A percentile compares a stretch with the other conserved stretches of the same genome.
These are phyloP conservation scores for Fusarium sp. DNA, from an alignment of 2,329 filamentous ascomycete genomes.

Conservation along the genomic window DNA sequence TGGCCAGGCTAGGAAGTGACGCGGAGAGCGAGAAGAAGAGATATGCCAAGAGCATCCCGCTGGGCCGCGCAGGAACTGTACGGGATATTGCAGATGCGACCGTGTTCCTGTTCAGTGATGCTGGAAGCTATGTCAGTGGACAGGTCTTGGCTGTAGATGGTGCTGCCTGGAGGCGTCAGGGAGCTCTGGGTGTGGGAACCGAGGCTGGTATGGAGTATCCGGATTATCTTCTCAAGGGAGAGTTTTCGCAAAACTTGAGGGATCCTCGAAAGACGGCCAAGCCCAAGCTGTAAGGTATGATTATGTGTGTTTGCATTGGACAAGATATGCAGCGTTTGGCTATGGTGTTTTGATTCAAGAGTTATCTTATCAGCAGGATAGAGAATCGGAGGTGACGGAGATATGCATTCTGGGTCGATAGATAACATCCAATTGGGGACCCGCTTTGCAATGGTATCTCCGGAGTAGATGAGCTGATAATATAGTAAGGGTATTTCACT, in stretches of 20 bases:
- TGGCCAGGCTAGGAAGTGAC: conserved; percentile 68
- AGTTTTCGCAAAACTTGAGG: conserved; percentile 51
- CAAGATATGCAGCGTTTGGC: neutral
- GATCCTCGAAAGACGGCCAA: conserved; percentile 50
- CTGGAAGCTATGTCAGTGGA: conserved; percentile 87
- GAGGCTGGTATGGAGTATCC: conserved; percentile 64
- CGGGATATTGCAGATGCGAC: conserved; percentile 94
- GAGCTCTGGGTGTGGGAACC: conserved; percentile 58
- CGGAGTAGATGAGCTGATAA: conserved; percentile 22
- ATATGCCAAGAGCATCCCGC: conserved; percentile 67
- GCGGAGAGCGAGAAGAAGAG: conserved; percentile 48
- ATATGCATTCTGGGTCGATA: conserved; percentile 26
- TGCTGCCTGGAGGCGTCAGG: conserved; percentile 65
- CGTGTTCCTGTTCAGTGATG: conserved; percentile 86
- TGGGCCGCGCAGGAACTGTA: conserved; percentile 80
- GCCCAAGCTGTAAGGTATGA: conserved; percentile 53
- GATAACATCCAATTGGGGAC: conserved; percentile 12
- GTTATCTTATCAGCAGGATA: conserved; percentile 14
- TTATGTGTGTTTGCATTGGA: neutral
- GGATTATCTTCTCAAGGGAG: conserved; percentile 56
- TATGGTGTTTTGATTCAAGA: neutral
- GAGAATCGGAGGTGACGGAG: conserved; percentile 32
- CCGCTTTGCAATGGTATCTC: conserved; percentile 24
- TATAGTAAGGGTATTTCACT: neutral
- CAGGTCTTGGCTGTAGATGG: conserved; percentile 81